Evolutionary conservation across 345 rosid genomes (phyloP).

Genomic region (Boechera stricta): DNA sequence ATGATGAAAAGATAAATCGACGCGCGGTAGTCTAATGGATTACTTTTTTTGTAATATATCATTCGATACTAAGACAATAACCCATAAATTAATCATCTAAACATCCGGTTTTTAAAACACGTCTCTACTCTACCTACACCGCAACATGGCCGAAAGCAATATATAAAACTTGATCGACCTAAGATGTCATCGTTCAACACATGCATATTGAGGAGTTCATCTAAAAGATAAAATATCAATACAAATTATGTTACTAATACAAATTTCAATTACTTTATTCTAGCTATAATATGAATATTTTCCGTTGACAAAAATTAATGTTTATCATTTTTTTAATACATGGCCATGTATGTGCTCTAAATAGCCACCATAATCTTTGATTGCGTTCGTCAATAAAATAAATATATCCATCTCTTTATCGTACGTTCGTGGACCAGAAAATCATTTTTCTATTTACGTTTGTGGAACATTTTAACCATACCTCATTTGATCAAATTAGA

Average conservation of each 20-base stretch:
- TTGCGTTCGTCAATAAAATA: neutral
- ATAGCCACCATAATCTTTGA: neutral
- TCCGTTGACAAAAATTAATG: neutral
- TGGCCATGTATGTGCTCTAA: neutral
- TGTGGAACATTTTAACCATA: neutral
- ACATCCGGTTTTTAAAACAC: neutral
- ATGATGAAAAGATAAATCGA: neutral
- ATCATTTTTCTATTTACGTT: neutral
- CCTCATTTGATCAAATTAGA: neutral
- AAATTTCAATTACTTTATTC: neutral
- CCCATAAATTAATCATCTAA: neutral
- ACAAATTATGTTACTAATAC: no score
- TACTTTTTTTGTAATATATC: neutral
- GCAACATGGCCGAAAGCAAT: conserved; percentile 5
- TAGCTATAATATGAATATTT: neutral
- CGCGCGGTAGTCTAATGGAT: neutral
- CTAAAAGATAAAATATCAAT: no score
- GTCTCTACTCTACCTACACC: neutral
- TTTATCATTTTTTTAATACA: neutral
- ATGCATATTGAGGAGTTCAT: no score
- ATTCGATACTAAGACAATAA: neutral
- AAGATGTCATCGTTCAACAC: neutral
- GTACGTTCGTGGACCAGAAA: neutral
- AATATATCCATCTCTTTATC: neutral
- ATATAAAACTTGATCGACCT: neutral